Conservation (phyloP, 2,329 filamentous ascomycete species). For the Ceratocystis colombiana region DNA sequence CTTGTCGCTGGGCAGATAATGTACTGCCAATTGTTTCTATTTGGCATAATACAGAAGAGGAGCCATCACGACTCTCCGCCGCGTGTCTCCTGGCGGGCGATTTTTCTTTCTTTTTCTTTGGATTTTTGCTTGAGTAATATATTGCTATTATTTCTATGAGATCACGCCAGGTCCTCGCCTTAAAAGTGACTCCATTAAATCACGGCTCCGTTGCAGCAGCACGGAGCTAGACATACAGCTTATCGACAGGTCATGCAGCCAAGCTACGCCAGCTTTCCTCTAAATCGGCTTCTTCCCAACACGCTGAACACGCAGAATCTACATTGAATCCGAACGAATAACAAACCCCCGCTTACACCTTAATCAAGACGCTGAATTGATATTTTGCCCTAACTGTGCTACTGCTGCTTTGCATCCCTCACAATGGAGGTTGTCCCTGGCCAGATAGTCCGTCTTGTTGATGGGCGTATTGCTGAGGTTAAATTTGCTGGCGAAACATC, state of each 20-base stretch:
- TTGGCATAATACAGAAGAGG: conserved; percentile 1
- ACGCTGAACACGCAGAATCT: too few relatives aligned
- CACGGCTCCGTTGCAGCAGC: background rate
- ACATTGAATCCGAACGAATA: too few relatives aligned
- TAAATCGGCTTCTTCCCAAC: background rate
- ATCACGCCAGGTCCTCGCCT: background rate
- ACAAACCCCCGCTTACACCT: too few relatives aligned
- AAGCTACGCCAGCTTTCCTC: conserved; percentile 5
- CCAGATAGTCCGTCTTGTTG: conserved; percentile 63
- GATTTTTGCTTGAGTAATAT: background rate
- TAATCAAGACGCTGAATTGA: background rate
- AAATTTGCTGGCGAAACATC: conserved; percentile 71
- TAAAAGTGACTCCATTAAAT: background rate
- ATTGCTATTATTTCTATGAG: conserved; percentile 4
- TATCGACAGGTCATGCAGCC: background rate
- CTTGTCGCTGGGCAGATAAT: conserved; percentile 1
- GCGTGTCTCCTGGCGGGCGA: background rate
- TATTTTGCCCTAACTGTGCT: background rate
- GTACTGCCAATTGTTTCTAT: background rate
- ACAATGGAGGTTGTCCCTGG: conserved; percentile 37
- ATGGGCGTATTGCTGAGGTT: conserved; percentile 66
- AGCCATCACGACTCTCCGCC: background rate
- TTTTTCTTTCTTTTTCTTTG: background rate
- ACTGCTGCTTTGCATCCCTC: background rate
- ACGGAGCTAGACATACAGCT: conserved; percentile 1